These are phyloP conservation scores for Penicillium corylophilum DNA, from an alignment of 2,329 filamentous ascomycete species.

Conservation along the genomic window DNA sequence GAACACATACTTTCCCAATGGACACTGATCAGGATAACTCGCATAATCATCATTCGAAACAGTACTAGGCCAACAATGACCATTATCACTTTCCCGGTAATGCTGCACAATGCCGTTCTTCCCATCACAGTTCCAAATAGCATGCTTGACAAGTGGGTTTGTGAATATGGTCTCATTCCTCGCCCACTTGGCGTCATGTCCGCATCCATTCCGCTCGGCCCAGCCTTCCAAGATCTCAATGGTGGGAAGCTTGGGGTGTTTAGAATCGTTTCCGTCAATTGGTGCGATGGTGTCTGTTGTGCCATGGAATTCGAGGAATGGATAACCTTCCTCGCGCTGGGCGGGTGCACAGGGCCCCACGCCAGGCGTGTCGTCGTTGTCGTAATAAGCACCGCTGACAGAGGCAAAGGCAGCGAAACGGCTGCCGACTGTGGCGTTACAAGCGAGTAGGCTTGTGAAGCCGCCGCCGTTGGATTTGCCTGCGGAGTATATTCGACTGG, in stretches of 20 bases:
- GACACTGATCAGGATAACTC: constrained; percentile 9
- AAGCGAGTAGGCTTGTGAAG: constrained; percentile 50
- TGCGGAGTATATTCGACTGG: constrained; percentile 45
- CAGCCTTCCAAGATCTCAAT: constrained; percentile 20
- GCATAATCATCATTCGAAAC: constrained; percentile 15
- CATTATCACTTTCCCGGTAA: constrained; percentile 18
- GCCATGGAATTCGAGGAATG: constrained; percentile 27
- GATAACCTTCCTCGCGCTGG: constrained; percentile 31
- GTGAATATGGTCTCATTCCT: constrained; percentile 19
- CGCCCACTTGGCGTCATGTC: constrained; percentile 7
- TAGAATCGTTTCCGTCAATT: constrained; percentile 15
- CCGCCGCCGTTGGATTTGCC: constrained; percentile 59
- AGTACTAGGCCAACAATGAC: constrained; percentile 24
- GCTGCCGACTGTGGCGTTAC: constrained; percentile 41
- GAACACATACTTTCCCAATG: constrained; percentile 16
- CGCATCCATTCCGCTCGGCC: constrained; percentile 19
- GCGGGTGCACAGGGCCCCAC: constrained; percentile 23
- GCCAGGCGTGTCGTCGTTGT: constrained; percentile 19
- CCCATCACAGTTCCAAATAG: constrained; percentile 16
- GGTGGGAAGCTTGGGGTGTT: constrained; percentile 9
- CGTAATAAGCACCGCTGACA: constrained; percentile 50
- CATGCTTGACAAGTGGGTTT: constrained; percentile 19
- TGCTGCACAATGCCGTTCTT: constrained; percentile 21
- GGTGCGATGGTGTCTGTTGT: constrained; percentile 18
- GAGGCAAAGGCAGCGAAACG: constrained; percentile 53